These are phyloP conservation scores for Kwoniella bestiolae DNA, from an alignment of 768 basidiomycete species.

Conservation along the genomic window DNA sequence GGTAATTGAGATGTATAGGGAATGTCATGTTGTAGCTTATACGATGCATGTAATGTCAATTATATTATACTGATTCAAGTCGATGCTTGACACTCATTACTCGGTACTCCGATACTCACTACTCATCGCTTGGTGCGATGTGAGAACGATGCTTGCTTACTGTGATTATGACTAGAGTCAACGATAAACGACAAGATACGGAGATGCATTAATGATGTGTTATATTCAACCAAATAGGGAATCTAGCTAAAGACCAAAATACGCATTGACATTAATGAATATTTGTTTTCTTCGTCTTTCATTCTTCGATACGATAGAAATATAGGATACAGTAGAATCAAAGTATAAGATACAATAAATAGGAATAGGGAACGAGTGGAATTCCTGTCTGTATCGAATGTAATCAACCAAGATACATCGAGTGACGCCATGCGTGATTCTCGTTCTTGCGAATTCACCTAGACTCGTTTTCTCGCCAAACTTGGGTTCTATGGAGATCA, in stretches of 20 bases:
- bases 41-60: no score
- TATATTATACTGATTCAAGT: no score
- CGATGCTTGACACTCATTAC: not conserved
- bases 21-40: not conserved
- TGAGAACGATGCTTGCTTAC: not conserved
- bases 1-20: not conserved
- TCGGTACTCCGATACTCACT: not conserved
- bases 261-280: no score
- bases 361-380: no score
- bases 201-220: slow-evolving; percentile 1
- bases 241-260: no score
- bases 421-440: no score
- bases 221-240: no score
- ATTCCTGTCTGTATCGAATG: no score
- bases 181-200: not conserved
- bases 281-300: not conserved
- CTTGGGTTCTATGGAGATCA: slow-evolving; percentile 1
- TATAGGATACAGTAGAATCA: not conserved
- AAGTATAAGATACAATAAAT: not conserved
- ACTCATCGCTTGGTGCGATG: not conserved
- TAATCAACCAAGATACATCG: no score
- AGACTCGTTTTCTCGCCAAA: slow-evolving; percentile 6
- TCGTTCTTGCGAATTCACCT: no score
- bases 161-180: not conserved
- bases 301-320: not conserved